Evolutionary conservation across 148 eudicot species (phyloP), one percentile per base, ranked within the genome.

Genomic region (Camellia lanceoleosa): DNA sequence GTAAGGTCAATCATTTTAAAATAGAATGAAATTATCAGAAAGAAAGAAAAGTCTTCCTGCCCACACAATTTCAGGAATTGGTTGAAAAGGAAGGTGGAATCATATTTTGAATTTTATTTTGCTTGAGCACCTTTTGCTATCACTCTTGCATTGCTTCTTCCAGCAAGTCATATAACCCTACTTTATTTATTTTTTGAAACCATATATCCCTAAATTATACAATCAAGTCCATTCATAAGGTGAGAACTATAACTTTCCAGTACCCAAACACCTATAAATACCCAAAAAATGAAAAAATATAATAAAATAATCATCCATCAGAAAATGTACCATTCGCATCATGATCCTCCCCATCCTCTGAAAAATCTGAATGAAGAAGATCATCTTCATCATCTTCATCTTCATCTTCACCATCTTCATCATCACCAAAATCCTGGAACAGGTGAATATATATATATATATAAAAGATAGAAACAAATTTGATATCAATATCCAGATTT

Each of bases 371-470:
- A 73, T 56, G 79, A 68, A 30, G 84, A 82, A 80, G 73, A 68
- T 75, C 82, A 64, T 71, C 73, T 78, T 23, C 30, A 23, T 23
- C 30, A 23, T 23, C 30, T 23, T 23, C 30, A 23, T 83, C 87
- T 61, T 67, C 73, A 74, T 86, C 86, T 67, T 87, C 93, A 76
- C 68, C 79, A 76, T 81, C 79, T 13, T 80, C 86, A 79, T 84
- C 83, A 55, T 87, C 94, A 80, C 80, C 90, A 1, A 69, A 77
- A 80, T 80, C 90, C 92, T 92, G 87, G 71, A 74, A 68, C 64
- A 78, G 59, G 75, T 49, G 46, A 69, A 62, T 42, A 20, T 9
- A 70, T 11, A 67, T 54, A 11, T 2, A 54, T 8, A 47, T 10
- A 10, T 43, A 30, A 14, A 49, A 23, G 19, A 63, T 11, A 47